Conservation (phyloP, 192 early-diverging fungal genomes). For the Backusella parvicylindrica region DNA sequence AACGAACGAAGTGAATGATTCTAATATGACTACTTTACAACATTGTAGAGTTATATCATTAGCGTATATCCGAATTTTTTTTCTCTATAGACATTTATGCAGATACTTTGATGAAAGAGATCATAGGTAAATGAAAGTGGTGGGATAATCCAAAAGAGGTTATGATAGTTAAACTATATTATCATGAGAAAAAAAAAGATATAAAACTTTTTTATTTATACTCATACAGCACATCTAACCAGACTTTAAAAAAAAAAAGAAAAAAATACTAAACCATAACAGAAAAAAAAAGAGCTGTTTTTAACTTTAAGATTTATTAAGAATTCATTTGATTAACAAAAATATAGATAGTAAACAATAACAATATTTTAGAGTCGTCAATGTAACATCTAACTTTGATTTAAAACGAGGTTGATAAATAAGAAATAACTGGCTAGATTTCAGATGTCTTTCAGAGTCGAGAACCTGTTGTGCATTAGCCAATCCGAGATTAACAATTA, state of each 20-base stretch:
- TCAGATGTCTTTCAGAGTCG: background rate
- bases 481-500: background rate
- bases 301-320: background rate
- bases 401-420: background rate
- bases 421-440: background rate
- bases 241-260: background rate
- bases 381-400: background rate
- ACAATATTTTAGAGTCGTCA: background rate
- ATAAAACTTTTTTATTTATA: no score
- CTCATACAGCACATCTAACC: no score
- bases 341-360: background rate
- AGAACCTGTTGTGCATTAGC: background rate
- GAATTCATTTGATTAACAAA: background rate
- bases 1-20: no score
- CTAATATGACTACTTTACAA: no score
- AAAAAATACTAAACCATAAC: background rate
- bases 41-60: no score
- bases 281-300: background rate
- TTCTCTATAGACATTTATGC: no score
- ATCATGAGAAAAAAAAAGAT: no score
- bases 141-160: no score
- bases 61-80: no score
- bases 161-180: no score
- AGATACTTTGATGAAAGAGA: no score
- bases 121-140: no score